Evolutionary conservation across 2,329 filamentous ascomycete genomes (phyloP).

Genomic region (Talaromyces sp.): DNA sequence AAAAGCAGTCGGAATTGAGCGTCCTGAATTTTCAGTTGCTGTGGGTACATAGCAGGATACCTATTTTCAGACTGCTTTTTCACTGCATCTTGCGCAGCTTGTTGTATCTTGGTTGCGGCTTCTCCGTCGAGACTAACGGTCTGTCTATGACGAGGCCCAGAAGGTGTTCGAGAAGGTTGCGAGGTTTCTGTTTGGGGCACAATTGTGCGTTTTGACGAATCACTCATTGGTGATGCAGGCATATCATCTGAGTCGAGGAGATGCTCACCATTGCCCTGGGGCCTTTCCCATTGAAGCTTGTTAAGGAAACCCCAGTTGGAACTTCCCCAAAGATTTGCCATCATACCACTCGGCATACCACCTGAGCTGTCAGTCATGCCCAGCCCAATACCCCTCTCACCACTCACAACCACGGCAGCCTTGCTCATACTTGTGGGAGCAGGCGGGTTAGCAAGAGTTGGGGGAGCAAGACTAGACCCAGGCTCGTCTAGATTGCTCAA

Average conservation of each 20-base stretch:
- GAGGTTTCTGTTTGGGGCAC: constrained; percentile 23
- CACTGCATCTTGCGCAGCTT: constrained; percentile 29
- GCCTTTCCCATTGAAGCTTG: constrained; percentile 59
- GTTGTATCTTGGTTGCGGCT: constrained; percentile 35
- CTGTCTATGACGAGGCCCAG: constrained; percentile 53
- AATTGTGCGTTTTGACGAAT: constrained; percentile 27
- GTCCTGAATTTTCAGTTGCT: constrained; percentile 81
- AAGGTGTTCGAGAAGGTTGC: constrained; percentile 26
- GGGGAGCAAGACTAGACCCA: constrained; percentile 72
- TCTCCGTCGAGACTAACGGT: constrained; percentile 59
- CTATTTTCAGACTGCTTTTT: constrained; percentile 46
- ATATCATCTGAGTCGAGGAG: constrained; percentile 17
- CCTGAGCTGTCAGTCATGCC: constrained; percentile 65
- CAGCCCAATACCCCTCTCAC: constrained; percentile 69
- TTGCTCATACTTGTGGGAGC: constrained; percentile 84
- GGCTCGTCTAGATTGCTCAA: constrained; percentile 49
- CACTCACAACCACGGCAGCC: constrained; percentile 77
- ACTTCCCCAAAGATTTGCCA: constrained; percentile 94
- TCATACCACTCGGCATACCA: constrained; percentile 77
- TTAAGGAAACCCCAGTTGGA: constrained; percentile 76
- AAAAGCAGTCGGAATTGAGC: constrained; percentile 93
- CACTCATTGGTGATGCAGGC: constrained; percentile 27
- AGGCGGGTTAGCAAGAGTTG: constrained; percentile 80
- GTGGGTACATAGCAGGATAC: constrained; percentile 76
- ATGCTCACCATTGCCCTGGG: constrained; percentile 36